Conservation (phyloP, 768 basidiomycete genomes). For the Udeniomyces megalosporus region DNA sequence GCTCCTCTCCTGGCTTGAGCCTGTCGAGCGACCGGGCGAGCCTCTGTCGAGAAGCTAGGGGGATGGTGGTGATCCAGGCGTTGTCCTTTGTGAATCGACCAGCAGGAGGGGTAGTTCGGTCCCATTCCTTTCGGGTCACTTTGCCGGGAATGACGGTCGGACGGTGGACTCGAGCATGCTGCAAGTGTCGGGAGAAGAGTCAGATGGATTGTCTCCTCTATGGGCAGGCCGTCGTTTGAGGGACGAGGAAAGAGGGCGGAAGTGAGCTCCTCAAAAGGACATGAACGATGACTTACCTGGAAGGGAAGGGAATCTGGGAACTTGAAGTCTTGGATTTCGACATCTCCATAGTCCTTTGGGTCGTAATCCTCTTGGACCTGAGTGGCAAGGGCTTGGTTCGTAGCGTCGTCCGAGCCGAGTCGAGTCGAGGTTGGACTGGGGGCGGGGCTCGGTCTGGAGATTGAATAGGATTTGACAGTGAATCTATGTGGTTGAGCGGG, state of each 20-base stretch:
- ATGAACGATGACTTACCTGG: neutral
- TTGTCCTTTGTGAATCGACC: conserved; percentile 10
- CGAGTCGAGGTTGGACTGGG: too few species aligned
- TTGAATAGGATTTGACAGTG: neutral
- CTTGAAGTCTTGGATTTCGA: too few species aligned
- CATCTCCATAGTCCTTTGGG: too few species aligned
- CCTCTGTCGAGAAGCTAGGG: neutral
- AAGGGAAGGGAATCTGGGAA: neutral
- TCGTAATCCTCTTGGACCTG: too few species aligned
- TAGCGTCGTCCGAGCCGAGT: too few species aligned
- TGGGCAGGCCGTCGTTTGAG: neutral
- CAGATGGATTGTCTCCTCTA: neutral
- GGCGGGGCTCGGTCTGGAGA: too few species aligned
- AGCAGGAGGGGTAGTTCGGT: neutral
- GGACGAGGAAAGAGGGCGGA: neutral
- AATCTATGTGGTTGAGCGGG: neutral
- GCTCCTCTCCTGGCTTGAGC: conserved; percentile 8
- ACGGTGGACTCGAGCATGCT: neutral
- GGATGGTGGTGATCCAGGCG: neutral
- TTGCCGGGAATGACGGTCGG: conserved; percentile 1
- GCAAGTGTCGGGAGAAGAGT: neutral
- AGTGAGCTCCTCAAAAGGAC: neutral
- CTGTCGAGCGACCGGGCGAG: conserved; percentile 7
- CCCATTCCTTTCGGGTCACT: neutral
- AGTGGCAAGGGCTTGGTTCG: too few species aligned